Evolutionary conservation across 129 eudicot genomes (phyloP).

Genomic region (Flaveria robusta): DNA sequence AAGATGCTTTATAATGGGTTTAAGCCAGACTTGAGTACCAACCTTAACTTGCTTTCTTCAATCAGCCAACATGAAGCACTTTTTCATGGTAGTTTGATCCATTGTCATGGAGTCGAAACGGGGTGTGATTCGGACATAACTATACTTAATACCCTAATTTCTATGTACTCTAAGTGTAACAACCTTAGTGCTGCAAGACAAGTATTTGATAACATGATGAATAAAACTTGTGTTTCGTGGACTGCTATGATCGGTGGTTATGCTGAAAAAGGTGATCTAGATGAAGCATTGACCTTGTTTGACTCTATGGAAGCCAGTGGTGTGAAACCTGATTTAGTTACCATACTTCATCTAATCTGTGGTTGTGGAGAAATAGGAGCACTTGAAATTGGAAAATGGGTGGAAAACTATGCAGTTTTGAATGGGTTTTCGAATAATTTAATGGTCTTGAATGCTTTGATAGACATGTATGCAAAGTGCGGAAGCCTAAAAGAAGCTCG

Average conservation of each 20-base stretch:
- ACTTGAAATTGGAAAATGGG: slow-evolving; percentile 76
- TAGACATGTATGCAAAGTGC: not conserved
- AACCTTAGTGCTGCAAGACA: slow-evolving; percentile 54
- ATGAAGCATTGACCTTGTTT: slow-evolving; percentile 58
- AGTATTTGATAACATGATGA: slow-evolving; percentile 52
- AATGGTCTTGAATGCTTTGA: slow-evolving; percentile 67
- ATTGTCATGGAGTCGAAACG: slow-evolving; percentile 63
- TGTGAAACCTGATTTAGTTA: slow-evolving; percentile 75
- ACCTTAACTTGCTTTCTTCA: slow-evolving; percentile 69
- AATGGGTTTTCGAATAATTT: slow-evolving; percentile 42
- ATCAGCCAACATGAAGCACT: slow-evolving; percentile 41
- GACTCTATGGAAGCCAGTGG: slow-evolving; percentile 60
- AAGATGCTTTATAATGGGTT: slow-evolving; percentile 49
- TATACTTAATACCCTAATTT: slow-evolving; percentile 61
- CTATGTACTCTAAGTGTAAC: slow-evolving; percentile 77
- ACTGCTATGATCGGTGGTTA: slow-evolving; percentile 78
- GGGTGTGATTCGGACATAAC: slow-evolving; percentile 57
- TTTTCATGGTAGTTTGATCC: slow-evolving; percentile 54
- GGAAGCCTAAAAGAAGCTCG: slow-evolving; percentile 62
- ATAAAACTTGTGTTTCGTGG: slow-evolving; percentile 75
- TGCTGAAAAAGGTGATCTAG: slow-evolving; percentile 65
- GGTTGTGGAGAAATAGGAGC: slow-evolving; percentile 76
- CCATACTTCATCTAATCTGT: slow-evolving; percentile 55
- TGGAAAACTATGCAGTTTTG: slow-evolving; percentile 45
- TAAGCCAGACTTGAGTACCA: slow-evolving; percentile 66